A percentile compares a stretch with the other conserved stretches of the same genome.
Conservation (phyloP, 208 protist species). For the Zelonia costaricensis region DNA sequence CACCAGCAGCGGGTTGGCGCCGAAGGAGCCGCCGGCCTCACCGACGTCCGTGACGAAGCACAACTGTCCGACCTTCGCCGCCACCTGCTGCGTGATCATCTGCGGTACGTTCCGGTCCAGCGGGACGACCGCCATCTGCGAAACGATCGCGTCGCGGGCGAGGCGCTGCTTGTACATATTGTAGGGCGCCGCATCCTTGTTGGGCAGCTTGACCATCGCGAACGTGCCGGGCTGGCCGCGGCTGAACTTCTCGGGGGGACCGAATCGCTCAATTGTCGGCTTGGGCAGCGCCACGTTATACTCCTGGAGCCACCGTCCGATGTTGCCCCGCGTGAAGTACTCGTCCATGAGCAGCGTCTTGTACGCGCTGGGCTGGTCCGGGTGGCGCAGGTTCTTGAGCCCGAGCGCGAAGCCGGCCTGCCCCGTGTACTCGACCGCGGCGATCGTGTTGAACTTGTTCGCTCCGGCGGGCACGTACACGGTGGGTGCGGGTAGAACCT, state of each 20-base stretch:
- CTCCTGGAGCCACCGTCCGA: slow-evolving; percentile 26
- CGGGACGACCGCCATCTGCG: slow-evolving; percentile 49
- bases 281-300: slow-evolving; percentile 34
- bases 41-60: slow-evolving; percentile 40
- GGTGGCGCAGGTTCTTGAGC: slow-evolving; percentile 31
- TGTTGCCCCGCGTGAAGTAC: slow-evolving; percentile 6
- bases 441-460: slow-evolving; percentile 23
- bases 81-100: slow-evolving; percentile 60
- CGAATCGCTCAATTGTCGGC: slow-evolving; percentile 9
- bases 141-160: slow-evolving; percentile 23
- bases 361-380: slow-evolving; percentile 12
- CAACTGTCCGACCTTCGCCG: slow-evolving; percentile 48
- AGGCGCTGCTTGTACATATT: slow-evolving; percentile 34
- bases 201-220: slow-evolving; percentile 34
- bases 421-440: slow-evolving; percentile 21
- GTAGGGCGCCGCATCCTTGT: slow-evolving; percentile 30
- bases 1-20: slow-evolving; percentile 28
- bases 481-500: slow-evolving; percentile 36
- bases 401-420: slow-evolving; percentile 54
- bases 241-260: slow-evolving; percentile 4
- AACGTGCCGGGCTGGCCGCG: slow-evolving; percentile 12
- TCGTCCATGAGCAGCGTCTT: slow-evolving; percentile 40
- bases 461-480: slow-evolving; percentile 44
- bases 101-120: slow-evolving; percentile 34
- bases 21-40: slow-evolving; percentile 23